phyloP scores from a whole-genome alignment of 805 yeast genomes.

The Suhomyces emberorum region DNA sequence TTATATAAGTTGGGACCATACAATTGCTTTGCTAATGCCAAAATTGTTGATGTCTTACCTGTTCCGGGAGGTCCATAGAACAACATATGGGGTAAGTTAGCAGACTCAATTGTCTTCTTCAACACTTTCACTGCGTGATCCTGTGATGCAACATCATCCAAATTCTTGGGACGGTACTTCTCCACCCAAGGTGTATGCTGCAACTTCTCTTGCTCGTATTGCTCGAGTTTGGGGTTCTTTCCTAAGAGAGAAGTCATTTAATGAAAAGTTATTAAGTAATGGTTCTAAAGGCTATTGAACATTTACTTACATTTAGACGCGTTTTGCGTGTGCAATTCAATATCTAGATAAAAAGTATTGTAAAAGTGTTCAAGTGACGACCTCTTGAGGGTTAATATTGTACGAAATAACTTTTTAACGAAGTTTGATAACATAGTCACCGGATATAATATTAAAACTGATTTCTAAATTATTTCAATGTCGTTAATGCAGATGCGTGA shows the following conservation, averaged over 20 bases:
- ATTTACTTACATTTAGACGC: no score
- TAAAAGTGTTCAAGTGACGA: no score
- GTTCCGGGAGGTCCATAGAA: slow-evolving; percentile 95
- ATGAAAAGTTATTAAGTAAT: no score
- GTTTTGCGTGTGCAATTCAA: no score
- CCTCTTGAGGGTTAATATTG: no score
- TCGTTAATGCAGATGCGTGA: no score
- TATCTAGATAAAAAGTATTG: neutral
- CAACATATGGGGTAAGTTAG: slow-evolving; percentile 87
- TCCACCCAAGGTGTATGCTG: slow-evolving; percentile 88
- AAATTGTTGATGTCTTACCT: slow-evolving; percentile 84
- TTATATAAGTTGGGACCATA: slow-evolving; percentile 69
- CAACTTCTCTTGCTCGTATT: slow-evolving; percentile 39
- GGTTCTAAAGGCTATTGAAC: no score
- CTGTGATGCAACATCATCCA: slow-evolving; percentile 89
- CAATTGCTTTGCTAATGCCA: slow-evolving; percentile 76
- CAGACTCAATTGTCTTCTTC: slow-evolving; percentile 70
- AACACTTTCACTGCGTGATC: slow-evolving; percentile 83
- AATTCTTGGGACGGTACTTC: slow-evolving; percentile 77
- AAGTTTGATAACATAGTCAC: no score
- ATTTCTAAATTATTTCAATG: no score
- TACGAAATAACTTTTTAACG: no score
- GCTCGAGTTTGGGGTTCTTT: slow-evolving; percentile 11
- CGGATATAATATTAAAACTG: no score
- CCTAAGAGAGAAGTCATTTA: slow-evolving; percentile 8